Percentiles rank a stretch among this genome's conserved stretches.
Evolutionary conservation across 1,284 basidiomycete genomes (phyloP).

Genomic region (Marasmius tenuissimus): DNA sequence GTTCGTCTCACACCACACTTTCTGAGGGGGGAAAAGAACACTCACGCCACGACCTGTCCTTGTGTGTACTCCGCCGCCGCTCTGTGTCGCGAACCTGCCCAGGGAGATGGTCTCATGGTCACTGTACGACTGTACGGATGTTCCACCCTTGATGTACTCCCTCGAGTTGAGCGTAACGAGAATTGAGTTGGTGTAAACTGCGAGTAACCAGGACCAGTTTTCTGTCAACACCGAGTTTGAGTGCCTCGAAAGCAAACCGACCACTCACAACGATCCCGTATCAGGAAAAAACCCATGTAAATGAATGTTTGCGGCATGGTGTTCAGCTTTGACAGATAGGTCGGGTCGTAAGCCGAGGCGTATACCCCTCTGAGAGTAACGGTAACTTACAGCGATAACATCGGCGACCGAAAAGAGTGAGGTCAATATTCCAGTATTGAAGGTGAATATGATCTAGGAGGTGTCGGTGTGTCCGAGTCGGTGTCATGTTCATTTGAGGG

Average conservation of each 20-base stretch:
- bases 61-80: background rate
- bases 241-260: background rate
- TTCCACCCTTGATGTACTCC: conserved; percentile 5
- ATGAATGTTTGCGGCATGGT: background rate
- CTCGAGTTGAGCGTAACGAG: conserved; percentile 14
- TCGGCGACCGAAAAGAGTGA: background rate
- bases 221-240: background rate
- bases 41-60: background rate
- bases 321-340: background rate
- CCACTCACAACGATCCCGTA: background rate
- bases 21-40: background rate
- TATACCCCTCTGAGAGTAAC: background rate
- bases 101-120: background rate
- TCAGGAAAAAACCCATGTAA: conserved; percentile 3
- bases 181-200: conserved; percentile 14
- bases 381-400: background rate
- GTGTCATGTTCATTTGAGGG: too few species aligned
- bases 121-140: background rate
- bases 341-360: background rate
- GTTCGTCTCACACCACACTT: background rate
- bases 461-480: background rate
- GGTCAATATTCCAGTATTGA: conserved; percentile 6
- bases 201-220: background rate
- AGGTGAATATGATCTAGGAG: conserved; percentile 4
- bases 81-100: background rate